These are phyloP conservation scores for Hylodesmum podocarpum DNA, from an alignment of 306 rosid genomes.

Conservation along the genomic window DNA sequence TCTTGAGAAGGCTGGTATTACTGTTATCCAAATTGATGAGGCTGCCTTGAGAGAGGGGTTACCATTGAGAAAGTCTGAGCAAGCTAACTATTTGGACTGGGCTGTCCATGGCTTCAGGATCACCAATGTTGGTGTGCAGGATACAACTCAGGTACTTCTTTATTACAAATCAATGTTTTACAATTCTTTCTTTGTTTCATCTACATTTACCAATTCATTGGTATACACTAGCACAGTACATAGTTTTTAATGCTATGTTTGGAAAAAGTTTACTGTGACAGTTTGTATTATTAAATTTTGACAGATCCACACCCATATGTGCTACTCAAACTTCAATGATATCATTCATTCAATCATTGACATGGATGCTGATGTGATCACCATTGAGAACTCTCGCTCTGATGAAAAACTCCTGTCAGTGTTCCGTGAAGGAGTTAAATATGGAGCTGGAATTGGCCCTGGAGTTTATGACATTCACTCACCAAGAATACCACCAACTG, in stretches of 20 bases:
- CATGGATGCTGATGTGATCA: conserved; percentile 94
- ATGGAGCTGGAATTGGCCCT: conserved; percentile 96
- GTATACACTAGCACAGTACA: too few species aligned
- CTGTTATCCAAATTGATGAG: conserved; percentile 88
- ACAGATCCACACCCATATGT: conserved; percentile 99
- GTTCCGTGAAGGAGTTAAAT: conserved; percentile 95
- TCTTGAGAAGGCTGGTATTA: conserved; percentile 77
- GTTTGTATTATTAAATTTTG: too few species aligned
- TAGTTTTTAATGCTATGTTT: too few species aligned
- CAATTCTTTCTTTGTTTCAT: neutral
- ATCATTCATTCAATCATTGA: conserved; percentile 88
- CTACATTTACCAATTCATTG: too few species aligned
- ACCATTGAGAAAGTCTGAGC: conserved; percentile 88
- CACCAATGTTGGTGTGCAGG: conserved; percentile 75
- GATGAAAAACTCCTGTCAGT: conserved; percentile 92
- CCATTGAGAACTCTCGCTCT: conserved; percentile 92
- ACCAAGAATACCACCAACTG: conserved; percentile 88
- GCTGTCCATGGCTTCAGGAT: conserved; percentile 92
- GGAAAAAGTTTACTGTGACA: too few species aligned
- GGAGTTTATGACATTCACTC: conserved; percentile 96
- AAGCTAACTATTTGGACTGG: conserved; percentile 85
- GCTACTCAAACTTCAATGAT: conserved; percentile 94
- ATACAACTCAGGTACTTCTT: conserved; percentile 73
- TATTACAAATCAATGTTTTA: neutral
- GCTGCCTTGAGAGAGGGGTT: conserved; percentile 95